phyloP scores from a whole-genome alignment of 495 filamentous ascomycete species.

The Pseudoneurospora amorphoporcata region DNA sequence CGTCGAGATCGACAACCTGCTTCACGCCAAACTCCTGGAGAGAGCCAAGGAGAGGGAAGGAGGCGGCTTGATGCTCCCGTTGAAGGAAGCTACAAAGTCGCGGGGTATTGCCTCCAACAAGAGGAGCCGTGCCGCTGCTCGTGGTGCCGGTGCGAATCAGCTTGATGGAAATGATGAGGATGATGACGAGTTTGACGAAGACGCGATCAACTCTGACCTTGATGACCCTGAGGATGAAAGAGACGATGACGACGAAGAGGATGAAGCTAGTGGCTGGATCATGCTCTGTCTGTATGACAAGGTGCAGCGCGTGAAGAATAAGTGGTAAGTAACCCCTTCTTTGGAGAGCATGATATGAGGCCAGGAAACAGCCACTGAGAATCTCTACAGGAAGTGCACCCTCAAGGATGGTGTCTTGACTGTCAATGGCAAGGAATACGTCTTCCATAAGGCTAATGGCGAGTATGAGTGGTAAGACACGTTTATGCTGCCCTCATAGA shows the following conservation, averaged over 20 bases:
- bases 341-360: not conserved
- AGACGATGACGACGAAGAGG: constrained; percentile 70
- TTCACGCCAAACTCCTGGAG: constrained; percentile 58
- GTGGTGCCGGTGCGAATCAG: constrained; percentile 30
- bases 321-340: constrained; percentile 54
- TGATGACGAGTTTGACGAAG: constrained; percentile 63
- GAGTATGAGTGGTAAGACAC: constrained; percentile 86
- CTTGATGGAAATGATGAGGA: constrained; percentile 57
- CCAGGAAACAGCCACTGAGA: not conserved
- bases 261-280: constrained; percentile 64
- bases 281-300: constrained; percentile 99
- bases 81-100: constrained; percentile 32
- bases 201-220: constrained; percentile 97
- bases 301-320: constrained; percentile 98
- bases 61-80: constrained; percentile 71
- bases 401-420: constrained; percentile 94
- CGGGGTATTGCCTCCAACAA: constrained; percentile 10
- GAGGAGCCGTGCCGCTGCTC: not conserved
- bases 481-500: too few species aligned
- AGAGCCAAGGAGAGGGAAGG: constrained; percentile 61
- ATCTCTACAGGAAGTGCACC: constrained; percentile 64
- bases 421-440: constrained; percentile 84
- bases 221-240: constrained; percentile 86
- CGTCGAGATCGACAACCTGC: constrained; percentile 47
- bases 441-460: constrained; percentile 93